A percentile compares a stretch with the other conserved stretches of the same genome.
Evolutionary conservation across 768 basidiomycete genomes (phyloP).

Genomic region (Daedalea quercina): DNA sequence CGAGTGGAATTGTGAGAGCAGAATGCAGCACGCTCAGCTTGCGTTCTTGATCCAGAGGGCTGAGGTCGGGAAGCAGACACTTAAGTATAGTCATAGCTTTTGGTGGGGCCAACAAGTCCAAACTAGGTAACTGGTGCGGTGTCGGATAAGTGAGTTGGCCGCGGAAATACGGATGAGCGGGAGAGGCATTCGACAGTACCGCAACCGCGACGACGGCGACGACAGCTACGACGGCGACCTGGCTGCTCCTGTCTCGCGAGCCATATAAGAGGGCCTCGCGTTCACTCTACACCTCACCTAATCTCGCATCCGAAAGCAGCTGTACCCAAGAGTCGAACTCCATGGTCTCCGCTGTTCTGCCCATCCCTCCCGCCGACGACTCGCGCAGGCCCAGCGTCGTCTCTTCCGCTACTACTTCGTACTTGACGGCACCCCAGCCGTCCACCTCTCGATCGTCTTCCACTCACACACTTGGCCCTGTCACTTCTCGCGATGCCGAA

Average conservation of each 20-base stretch:
- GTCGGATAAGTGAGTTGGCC: background rate
- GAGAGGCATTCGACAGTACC: background rate
- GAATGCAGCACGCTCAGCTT: too few relatives aligned
- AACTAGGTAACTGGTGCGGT: background rate
- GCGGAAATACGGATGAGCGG: background rate
- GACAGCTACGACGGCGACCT: background rate
- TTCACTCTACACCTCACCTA: background rate
- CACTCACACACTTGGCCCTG: constrained; percentile 22
- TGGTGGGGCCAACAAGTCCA: background rate
- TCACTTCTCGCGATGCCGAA: constrained; percentile 7
- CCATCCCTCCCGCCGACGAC: constrained; percentile 7
- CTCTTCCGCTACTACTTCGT: constrained; percentile 10
- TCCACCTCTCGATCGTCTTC: constrained; percentile 29
- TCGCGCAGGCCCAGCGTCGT: constrained; percentile 5
- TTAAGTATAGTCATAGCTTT: background rate
- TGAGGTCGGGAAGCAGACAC: too few relatives aligned
- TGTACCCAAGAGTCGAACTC: background rate
- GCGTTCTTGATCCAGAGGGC: too few relatives aligned
- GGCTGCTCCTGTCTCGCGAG: background rate
- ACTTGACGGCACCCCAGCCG: constrained; percentile 8
- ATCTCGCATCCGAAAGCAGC: background rate
- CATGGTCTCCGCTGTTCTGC: constrained; percentile 5
- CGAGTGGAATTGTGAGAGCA: too few relatives aligned
- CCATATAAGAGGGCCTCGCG: background rate
- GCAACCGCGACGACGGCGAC: background rate